Percentiles rank a stretch among this genome's conserved stretches.
phyloP scores from a whole-genome alignment of 176 grass and related monocot species.

The Lolium multiflorum region DNA sequence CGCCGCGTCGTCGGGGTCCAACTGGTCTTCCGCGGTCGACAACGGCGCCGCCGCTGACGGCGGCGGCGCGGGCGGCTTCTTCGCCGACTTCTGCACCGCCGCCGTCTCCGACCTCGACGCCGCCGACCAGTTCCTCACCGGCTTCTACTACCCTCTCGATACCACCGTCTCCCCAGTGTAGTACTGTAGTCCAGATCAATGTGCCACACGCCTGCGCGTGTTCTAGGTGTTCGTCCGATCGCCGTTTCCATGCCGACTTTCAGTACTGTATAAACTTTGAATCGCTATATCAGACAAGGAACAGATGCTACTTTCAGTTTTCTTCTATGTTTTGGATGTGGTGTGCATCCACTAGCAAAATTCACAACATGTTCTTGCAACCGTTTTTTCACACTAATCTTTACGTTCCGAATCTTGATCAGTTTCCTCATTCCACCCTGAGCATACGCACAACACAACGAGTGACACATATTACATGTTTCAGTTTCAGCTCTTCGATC shows the following conservation, averaged over 20 bases:
- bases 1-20: constrained; percentile 50
- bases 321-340: neutral
- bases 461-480: neutral
- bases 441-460: no score
- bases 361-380: neutral
- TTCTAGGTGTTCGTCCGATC: constrained; percentile 30
- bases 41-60: neutral
- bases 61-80: constrained; percentile 25
- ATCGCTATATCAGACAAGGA: neutral
- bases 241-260: neutral
- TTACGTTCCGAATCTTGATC: no score
- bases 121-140: constrained; percentile 45
- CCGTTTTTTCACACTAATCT: no score
- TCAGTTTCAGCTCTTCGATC: neutral
- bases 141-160: constrained; percentile 56
- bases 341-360: neutral
- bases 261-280: neutral
- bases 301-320: neutral
- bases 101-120: neutral
- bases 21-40: constrained; percentile 44
- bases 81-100: constrained; percentile 48
- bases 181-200: no score
- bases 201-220: neutral
- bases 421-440: no score
- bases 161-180: constrained; percentile 43